Percentiles rank a stretch among this genome's conserved stretches.
These are phyloP conservation scores for Pythium monospermum DNA, from an alignment of 352 stramenopile species.

Conservation along the genomic window DNA sequence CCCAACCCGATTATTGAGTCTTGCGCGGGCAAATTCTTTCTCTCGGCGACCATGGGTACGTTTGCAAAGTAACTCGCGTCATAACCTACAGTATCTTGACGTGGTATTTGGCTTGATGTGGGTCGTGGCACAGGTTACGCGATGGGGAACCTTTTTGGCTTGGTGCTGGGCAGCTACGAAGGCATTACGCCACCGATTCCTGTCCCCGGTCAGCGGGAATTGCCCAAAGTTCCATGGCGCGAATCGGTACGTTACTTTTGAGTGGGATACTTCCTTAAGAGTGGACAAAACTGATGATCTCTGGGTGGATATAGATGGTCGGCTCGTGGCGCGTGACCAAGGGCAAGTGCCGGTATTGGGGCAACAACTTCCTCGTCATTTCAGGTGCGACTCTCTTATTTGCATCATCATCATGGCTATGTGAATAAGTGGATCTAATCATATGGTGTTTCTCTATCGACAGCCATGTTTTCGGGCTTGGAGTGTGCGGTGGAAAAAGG, in stretches of 20 bases:
- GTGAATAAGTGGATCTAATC: neutral
- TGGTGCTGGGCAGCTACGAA: slow-evolving; percentile 82
- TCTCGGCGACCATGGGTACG: slow-evolving; percentile 72
- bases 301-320: slow-evolving; percentile 33
- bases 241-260: slow-evolving; percentile 56
- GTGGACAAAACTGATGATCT: neutral
- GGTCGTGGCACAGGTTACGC: slow-evolving; percentile 42
- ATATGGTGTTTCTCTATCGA: neutral
- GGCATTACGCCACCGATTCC: slow-evolving; percentile 77
- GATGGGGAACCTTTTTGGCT: slow-evolving; percentile 76
- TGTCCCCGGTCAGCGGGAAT: slow-evolving; percentile 69
- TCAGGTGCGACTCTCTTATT: no score
- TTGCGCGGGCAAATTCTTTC: slow-evolving; percentile 76
- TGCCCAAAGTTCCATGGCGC: slow-evolving; percentile 73
- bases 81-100: neutral
- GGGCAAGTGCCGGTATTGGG: slow-evolving; percentile 81
- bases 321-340: slow-evolving; percentile 62
- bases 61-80: neutral
- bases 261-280: neutral
- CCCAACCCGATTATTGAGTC: slow-evolving; percentile 75
- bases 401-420: neutral
- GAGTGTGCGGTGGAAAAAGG: slow-evolving; percentile 94
- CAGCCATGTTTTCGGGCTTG: slow-evolving; percentile 92
- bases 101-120: neutral
- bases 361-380: slow-evolving; percentile 86